Evolutionary conservation across 2,329 filamentous ascomycete species (phyloP).

Genomic region (Botryotinia calthae): DNA sequence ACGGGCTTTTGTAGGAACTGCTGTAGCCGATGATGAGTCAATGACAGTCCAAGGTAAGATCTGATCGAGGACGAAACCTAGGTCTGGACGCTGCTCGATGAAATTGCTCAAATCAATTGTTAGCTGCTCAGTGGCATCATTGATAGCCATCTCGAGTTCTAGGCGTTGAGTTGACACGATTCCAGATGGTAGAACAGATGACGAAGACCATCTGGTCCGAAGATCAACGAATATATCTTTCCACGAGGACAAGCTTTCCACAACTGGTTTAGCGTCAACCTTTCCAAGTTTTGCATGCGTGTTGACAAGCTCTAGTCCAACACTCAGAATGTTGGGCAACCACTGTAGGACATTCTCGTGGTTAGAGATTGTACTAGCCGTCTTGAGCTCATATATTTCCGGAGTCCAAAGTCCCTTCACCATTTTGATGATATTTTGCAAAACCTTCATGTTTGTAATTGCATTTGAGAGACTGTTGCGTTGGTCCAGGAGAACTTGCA

Average conservation of each 20-base stretch:
- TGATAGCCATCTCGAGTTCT: slow-evolving; percentile 27
- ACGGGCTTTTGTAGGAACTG: slow-evolving; percentile 18
- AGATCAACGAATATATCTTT: slow-evolving; percentile 48
- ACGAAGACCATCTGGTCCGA: slow-evolving; percentile 42
- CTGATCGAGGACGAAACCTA: slow-evolving; percentile 65
- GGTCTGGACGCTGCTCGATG: slow-evolving; percentile 51
- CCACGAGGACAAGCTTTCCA: slow-evolving; percentile 51
- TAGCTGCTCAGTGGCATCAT: slow-evolving; percentile 26
- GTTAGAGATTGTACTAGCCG: slow-evolving; percentile 24
- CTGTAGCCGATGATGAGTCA: slow-evolving; percentile 21
- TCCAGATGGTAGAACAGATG: slow-evolving; percentile 51
- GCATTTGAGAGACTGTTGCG: slow-evolving; percentile 41
- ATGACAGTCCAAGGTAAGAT: slow-evolving; percentile 61
- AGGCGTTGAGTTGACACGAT: slow-evolving; percentile 46
- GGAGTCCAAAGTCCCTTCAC: slow-evolving; percentile 45
- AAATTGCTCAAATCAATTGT: slow-evolving; percentile 42
- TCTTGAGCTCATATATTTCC: slow-evolving; percentile 28
- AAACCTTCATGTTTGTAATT: slow-evolving; percentile 21
- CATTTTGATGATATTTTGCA: slow-evolving; percentile 32
- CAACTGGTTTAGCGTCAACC: slow-evolving; percentile 46
- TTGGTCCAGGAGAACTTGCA: slow-evolving; percentile 64
- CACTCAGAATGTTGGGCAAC: slow-evolving; percentile 66
- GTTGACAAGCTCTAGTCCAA: slow-evolving; percentile 59
- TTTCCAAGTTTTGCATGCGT: slow-evolving; percentile 65
- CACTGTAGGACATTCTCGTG: slow-evolving; percentile 47